A percentile compares a stretch with the other conserved stretches of the same genome.
Evolutionary conservation across 805 yeast species (phyloP).

Genomic region (Sugiyamaella americana): DNA sequence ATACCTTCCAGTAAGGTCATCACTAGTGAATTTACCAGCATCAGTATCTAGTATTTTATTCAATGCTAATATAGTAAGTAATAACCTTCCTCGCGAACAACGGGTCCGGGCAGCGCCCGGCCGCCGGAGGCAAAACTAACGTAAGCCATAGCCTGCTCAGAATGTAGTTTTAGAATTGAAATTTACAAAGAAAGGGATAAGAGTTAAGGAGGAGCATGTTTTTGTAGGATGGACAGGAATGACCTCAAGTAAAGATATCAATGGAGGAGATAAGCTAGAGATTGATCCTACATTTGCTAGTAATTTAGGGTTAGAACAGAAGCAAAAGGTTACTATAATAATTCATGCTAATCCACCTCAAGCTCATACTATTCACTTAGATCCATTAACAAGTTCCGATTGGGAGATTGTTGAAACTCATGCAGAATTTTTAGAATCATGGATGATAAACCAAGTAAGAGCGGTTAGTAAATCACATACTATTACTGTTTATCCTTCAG

Average conservation of each 20-base stretch:
- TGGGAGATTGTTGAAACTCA: conserved; percentile 89
- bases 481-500: conserved; percentile 64
- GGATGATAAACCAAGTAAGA: conserved; percentile 71
- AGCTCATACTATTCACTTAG: conserved; percentile 62
- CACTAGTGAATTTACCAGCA: conserved; percentile 51
- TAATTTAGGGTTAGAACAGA: conserved; percentile 42
- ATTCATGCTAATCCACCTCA: conserved; percentile 45
- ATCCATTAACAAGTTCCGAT: conserved; percentile 70
- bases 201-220: conserved; percentile 18
- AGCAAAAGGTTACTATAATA: conserved; percentile 37
- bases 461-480: conserved; percentile 56
- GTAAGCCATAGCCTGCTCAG: conserved; percentile 38
- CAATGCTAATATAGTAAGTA: conserved; percentile 45
- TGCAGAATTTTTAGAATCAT: conserved; percentile 68
- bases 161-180: conserved; percentile 50
- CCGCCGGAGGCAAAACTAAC: background rate
- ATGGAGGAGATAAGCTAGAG: conserved; percentile 37
- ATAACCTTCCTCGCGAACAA: background rate
- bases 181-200: conserved; percentile 23
- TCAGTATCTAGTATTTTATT: conserved; percentile 41
- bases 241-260: conserved; percentile 24
- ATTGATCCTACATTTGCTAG: conserved; percentile 64
- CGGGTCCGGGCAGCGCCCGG: background rate
- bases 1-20: conserved; percentile 38
- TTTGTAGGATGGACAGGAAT: conserved; percentile 69